Conservation (phyloP, 1,284 basidiomycete species). For the Ustilago curta region DNA sequence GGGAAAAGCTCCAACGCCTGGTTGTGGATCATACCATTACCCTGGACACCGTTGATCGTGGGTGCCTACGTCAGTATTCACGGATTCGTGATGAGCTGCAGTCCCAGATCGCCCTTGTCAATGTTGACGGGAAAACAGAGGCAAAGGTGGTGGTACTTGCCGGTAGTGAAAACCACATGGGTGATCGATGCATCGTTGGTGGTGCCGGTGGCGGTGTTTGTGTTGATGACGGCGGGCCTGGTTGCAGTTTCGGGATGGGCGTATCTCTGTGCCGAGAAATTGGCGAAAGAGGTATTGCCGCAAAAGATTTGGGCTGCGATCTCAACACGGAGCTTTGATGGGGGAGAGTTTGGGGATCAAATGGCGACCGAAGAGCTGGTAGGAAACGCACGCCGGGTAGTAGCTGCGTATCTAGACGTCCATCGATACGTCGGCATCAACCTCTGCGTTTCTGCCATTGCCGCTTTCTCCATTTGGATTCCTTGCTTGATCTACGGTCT, state of each 20-base stretch:
- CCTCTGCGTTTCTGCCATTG: not conserved
- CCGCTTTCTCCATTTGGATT: constrained; percentile 4
- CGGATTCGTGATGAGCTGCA: constrained; percentile 19
- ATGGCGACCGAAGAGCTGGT: constrained; percentile 11
- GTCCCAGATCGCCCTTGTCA: constrained; percentile 20
- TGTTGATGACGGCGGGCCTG: not conserved
- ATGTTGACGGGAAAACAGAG: no score
- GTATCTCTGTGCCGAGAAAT: not conserved
- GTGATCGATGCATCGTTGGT: constrained; percentile 4
- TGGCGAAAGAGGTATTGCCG: not conserved
- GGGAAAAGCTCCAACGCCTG: constrained; percentile 3
- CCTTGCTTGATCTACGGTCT: not conserved
- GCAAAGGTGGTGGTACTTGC: constrained; percentile 5
- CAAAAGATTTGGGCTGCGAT: not conserved
- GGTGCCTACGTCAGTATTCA: constrained; percentile 6
- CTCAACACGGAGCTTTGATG: not conserved
- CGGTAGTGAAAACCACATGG: not conserved
- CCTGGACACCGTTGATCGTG: constrained; percentile 16
- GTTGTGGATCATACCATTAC: constrained; percentile 18
- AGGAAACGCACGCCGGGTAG: constrained; percentile 1
- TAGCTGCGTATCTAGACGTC: constrained; percentile 11
- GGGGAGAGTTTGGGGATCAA: no score
- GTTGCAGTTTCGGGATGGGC: not conserved
- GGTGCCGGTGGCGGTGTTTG: not conserved
- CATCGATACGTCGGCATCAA: constrained; percentile 13